Base-by-base conservation (phyloP, 2,329 filamentous ascomycete species). In the Sporothrix luriei region DNA sequence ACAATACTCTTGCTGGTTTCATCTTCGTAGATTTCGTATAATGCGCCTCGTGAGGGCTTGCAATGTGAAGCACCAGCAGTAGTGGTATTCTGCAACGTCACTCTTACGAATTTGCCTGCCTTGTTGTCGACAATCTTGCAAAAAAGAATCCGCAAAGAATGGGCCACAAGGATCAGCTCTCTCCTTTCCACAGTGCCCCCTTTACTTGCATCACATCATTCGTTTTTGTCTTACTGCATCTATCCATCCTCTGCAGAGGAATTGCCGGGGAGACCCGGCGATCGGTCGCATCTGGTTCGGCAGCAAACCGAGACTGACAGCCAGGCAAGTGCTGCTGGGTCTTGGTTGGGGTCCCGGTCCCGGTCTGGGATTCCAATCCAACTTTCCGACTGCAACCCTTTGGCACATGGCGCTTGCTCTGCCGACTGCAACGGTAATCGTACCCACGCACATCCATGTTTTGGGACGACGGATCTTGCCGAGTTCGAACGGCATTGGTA, bases 301-400 rank as follows among this genome's bases (percentile, higher is more conserved):
- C 54, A 68, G 19, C 40, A 48, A 68, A 40, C 66, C 66, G 66
- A 68, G 38, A 59, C 33, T 68, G 66, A 59, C 66, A 68, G 24
- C 21, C 10, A 33, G 10, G 5, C 38, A 33, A 46, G n/a, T 43
- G 24, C 24, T 49, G 3, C 49, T 65, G 62, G 33, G n/a, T 43
- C 49, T 21, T 26, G 21, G 19, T 52, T 4, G 7, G 43, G 43
- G 26, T 64, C 61, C 24, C 26, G 57, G 57, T 40, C n/a, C 3
- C n/a, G 61, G 16, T 49, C 26, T 46, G 4, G 57, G 21, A 46
- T 62, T 4, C n/a, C 9, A 57, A 13, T 57, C 38, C 13, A 26
- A 19, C 0, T 13, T 16, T 33, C 57, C 26, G 13, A 46, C 38
- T 43, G 38, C 13, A 9, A 26, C 57, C 38, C 33, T 46, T 62